Percentiles rank a stretch among this genome's conserved stretches.
Conservation (phyloP, 177 flowering plant species). For the Vitis hybrid region DNA sequence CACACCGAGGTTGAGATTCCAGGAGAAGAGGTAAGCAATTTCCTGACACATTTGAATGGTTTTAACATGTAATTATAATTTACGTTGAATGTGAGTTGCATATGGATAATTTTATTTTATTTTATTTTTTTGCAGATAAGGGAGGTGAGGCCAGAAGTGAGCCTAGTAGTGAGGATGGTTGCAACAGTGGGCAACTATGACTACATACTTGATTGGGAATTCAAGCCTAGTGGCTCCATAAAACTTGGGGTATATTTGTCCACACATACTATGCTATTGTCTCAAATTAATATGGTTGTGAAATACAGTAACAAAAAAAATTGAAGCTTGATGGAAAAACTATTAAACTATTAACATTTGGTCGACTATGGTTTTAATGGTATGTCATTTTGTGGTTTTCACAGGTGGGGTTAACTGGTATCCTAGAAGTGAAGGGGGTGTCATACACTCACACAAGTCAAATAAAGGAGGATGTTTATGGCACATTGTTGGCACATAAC, state of each 20-base stretch:
- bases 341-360: too few species aligned
- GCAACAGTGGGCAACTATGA: slow-evolving; percentile 64
- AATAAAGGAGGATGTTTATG: slow-evolving; percentile 36
- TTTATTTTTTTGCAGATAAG: slow-evolving; percentile 24
- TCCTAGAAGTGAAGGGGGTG: slow-evolving; percentile 38
- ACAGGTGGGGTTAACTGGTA: slow-evolving; percentile 49
- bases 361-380: too few species aligned
- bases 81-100: not conserved
- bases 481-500: slow-evolving; percentile 43
- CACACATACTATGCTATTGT: not conserved
- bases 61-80: too few species aligned
- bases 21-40: slow-evolving; percentile 16
- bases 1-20: slow-evolving; percentile 47
- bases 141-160: slow-evolving; percentile 53
- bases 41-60: too few species aligned
- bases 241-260: slow-evolving; percentile 23
- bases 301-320: not conserved
- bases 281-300: not conserved
- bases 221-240: slow-evolving; percentile 44
- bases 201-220: slow-evolving; percentile 70
- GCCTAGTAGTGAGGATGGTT: slow-evolving; percentile 56
- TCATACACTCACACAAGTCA: slow-evolving; percentile 32
- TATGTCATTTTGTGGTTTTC: too few species aligned
- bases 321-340: not conserved
- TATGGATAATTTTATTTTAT: too few species aligned